Evolutionary conservation across 2,329 filamentous ascomycete genomes (phyloP).

Genomic region (Colletotrichum liriopes): DNA sequence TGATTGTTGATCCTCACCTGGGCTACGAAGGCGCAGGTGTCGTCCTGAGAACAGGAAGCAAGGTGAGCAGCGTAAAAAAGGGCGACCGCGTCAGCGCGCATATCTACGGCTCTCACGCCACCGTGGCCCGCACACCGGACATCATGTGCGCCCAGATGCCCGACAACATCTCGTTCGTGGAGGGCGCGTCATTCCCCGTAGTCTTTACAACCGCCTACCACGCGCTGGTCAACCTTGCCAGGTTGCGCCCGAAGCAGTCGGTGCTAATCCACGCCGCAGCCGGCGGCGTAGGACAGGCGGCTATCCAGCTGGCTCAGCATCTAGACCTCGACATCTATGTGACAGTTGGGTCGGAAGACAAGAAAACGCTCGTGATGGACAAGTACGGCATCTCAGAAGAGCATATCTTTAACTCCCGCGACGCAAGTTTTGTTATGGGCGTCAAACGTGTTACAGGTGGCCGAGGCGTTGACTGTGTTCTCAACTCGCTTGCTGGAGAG

Average conservation of each 20-base stretch:
- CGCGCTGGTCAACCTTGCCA: slow-evolving; percentile 50
- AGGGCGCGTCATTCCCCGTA: slow-evolving; percentile 51
- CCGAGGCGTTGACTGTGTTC: slow-evolving; percentile 50
- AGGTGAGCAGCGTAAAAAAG: slow-evolving; percentile 8
- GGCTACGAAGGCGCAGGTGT: slow-evolving; percentile 49
- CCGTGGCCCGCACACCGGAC: slow-evolving; percentile 5
- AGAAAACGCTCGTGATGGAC: slow-evolving; percentile 48
- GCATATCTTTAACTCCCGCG: slow-evolving; percentile 51
- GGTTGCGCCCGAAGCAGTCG: slow-evolving; percentile 45
- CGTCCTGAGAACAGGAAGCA: slow-evolving; percentile 44
- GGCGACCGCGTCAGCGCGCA: slow-evolving; percentile 41
- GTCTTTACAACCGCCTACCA: slow-evolving; percentile 53
- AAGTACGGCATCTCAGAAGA: slow-evolving; percentile 46
- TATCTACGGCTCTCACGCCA: slow-evolving; percentile 21
- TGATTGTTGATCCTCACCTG: slow-evolving; percentile 45
- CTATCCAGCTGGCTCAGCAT: slow-evolving; percentile 47
- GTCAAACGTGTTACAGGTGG: slow-evolving; percentile 46
- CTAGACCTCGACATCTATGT: slow-evolving; percentile 52
- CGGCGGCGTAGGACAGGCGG: slow-evolving; percentile 49
- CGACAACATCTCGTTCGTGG: slow-evolving; percentile 52
- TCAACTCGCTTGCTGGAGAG: slow-evolving; percentile 57
- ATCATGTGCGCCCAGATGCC: slow-evolving; percentile 50
- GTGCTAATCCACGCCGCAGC: slow-evolving; percentile 50
- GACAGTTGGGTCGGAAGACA: slow-evolving; percentile 52
- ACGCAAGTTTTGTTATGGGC: slow-evolving; percentile 48